Conservation (phyloP, 306 rosid genomes). For the Dalbergia cultrata region DNA sequence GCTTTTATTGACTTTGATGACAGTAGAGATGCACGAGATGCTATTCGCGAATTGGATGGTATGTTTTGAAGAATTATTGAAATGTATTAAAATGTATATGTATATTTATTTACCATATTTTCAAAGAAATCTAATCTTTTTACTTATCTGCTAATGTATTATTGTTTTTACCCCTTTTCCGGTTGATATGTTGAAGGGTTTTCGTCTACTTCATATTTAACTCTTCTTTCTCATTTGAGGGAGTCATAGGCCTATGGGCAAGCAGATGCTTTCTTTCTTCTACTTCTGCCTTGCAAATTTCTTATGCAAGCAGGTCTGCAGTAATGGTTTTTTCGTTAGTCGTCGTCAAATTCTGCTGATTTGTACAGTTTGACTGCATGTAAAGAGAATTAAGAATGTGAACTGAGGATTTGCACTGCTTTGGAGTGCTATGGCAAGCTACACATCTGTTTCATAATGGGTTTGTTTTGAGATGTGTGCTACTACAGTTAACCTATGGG, state of each 20-base stretch:
- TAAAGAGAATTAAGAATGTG: conserved; percentile 59
- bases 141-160: conserved; percentile 53
- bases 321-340: conserved; percentile 58
- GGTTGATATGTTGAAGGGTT: conserved; percentile 60
- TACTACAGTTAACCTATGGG: conserved; percentile 50
- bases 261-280: conserved; percentile 62
- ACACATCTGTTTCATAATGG: conserved; percentile 58
- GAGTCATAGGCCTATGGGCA: conserved; percentile 51
- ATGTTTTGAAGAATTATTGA: conserved; percentile 39
- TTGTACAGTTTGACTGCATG: conserved; percentile 58
- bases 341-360: conserved; percentile 56
- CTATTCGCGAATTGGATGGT: conserved; percentile 96
- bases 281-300: conserved; percentile 61
- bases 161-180: conserved; percentile 61
- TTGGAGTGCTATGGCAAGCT: conserved; percentile 57
- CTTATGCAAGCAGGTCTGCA: conserved; percentile 59
- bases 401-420: conserved; percentile 52
- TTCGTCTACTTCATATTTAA: conserved; percentile 53
- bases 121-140: background rate
- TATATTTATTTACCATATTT: conserved; percentile 4
- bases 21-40: conserved; percentile 90
- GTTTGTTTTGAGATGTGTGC: conserved; percentile 61
- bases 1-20: conserved; percentile 98
- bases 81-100: conserved; percentile 4
- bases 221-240: conserved; percentile 57